Conservation (phyloP, 306 rosid species). For the Quercus aquifolioides region DNA sequence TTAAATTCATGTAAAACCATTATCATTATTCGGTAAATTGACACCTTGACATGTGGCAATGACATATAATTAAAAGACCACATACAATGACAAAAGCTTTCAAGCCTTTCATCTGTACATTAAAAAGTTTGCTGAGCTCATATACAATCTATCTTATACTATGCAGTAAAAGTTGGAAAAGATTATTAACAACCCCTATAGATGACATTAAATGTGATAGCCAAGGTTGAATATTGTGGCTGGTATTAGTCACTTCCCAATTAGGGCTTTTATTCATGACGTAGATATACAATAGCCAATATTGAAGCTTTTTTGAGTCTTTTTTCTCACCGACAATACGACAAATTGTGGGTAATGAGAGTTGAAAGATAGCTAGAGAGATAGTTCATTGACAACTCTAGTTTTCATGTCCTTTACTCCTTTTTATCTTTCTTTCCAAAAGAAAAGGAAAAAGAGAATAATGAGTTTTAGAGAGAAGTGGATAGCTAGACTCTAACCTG, state of each 20-base stretch:
- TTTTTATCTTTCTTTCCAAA: not conserved
- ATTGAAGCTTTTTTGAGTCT: not conserved
- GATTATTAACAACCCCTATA: too few relatives aligned
- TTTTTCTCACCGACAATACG: not conserved
- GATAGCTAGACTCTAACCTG: not conserved
- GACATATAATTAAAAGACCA: not conserved
- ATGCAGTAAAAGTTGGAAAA: too few relatives aligned
- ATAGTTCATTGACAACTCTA: not conserved
- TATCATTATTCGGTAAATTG: not conserved
- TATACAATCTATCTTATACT: too few relatives aligned
- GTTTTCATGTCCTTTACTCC: not conserved
- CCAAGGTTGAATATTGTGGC: too few relatives aligned
- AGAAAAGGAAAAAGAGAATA: not conserved
- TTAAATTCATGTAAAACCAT: not conserved
- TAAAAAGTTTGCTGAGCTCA: not conserved
- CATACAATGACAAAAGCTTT: too few relatives aligned
- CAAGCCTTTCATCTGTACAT: too few relatives aligned
- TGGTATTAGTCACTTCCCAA: too few relatives aligned
- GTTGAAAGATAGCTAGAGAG: not conserved
- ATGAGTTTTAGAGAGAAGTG: not conserved
- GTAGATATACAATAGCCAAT: too few relatives aligned
- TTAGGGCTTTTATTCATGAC: not conserved
- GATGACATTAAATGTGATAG: too few relatives aligned
- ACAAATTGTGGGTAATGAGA: not conserved
- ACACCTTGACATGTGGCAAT: not conserved